Evolutionary conservation across 768 basidiomycete genomes (phyloP).

Genomic region (Lentinula detonsa): DNA sequence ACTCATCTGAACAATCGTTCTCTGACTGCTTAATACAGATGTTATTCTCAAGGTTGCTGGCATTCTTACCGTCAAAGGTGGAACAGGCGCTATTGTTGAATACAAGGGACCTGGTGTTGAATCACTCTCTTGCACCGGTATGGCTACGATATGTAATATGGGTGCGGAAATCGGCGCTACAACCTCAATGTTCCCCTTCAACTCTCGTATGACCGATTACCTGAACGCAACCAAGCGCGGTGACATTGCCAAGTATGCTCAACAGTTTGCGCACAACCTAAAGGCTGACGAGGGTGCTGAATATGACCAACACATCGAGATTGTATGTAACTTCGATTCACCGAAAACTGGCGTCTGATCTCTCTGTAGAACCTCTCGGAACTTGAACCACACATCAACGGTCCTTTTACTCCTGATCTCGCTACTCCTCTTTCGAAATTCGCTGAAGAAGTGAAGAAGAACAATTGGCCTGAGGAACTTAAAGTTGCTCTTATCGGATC

Average conservation of each 20-base stretch:
- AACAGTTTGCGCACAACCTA: constrained; percentile 86
- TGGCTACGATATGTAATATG: constrained; percentile 99
- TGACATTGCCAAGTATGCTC: constrained; percentile 85
- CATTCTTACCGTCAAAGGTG: constrained; percentile 98
- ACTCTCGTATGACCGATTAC: constrained; percentile 89
- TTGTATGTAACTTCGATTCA: constrained; percentile 44
- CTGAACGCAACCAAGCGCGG: constrained; percentile 91
- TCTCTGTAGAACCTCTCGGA: constrained; percentile 79
- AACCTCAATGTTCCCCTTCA: constrained; percentile 98
- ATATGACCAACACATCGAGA: constrained; percentile 92
- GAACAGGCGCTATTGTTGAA: constrained; percentile 98
- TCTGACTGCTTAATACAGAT: constrained; percentile 39
- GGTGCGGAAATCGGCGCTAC: constrained; percentile 99
- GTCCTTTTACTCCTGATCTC: constrained; percentile 99
- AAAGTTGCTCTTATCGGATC: constrained; percentile 98
- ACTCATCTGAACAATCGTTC: constrained; percentile 1
- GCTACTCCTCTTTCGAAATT: constrained; percentile 98
- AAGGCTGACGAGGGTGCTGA: constrained; percentile 82
- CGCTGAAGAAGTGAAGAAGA: constrained; percentile 84
- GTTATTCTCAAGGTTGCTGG: constrained; percentile 99
- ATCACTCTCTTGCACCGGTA: constrained; percentile 95
- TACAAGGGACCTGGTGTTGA: constrained; percentile 95
- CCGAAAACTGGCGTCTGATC: neutral
- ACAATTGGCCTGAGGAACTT: constrained; percentile 95
- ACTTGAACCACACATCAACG: constrained; percentile 99